Conservation (phyloP, 73 alveolate species). For the Blepharisma stoltei region DNA sequence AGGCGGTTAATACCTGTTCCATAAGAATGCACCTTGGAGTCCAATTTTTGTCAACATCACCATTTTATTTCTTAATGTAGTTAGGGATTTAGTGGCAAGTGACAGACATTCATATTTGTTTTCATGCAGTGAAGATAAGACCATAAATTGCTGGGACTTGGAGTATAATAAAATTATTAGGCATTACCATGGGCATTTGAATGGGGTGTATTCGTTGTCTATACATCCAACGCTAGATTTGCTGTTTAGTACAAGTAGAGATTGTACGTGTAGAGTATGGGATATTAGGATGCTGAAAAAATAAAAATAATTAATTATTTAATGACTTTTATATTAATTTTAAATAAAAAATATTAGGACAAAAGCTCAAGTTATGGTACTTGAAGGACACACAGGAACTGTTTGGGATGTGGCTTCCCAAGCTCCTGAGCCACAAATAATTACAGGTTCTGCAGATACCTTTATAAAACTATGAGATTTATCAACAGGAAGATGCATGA, state of each 20-base stretch:
- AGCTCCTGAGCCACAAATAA: slow-evolving; percentile 86
- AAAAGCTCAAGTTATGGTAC: slow-evolving; percentile 82
- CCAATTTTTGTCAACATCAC: too few relatives aligned
- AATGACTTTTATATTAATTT: too few relatives aligned
- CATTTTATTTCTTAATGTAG: too few relatives aligned
- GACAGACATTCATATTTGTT: slow-evolving; percentile 96
- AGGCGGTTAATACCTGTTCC: too few relatives aligned
- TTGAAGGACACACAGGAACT: slow-evolving; percentile 96
- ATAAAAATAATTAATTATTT: too few relatives aligned
- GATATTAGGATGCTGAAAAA: too few relatives aligned
- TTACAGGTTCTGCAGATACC: slow-evolving; percentile 89
- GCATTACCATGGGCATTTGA: slow-evolving; percentile 97
- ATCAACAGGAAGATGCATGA: slow-evolving; percentile 32
- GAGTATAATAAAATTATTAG: slow-evolving; percentile 97
- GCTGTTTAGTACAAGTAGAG: slow-evolving; percentile 94
- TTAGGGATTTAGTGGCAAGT: slow-evolving; percentile 59
- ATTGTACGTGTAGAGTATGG: slow-evolving; percentile 96
- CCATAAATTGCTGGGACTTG: slow-evolving; percentile 96
- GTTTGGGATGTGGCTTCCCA: slow-evolving; percentile 86
- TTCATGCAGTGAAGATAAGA: slow-evolving; percentile 94
- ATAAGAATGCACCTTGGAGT: too few relatives aligned
- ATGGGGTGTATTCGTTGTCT: slow-evolving; percentile 84
- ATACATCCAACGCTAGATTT: slow-evolving; percentile 97
- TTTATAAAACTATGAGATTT: slow-evolving; percentile 69
- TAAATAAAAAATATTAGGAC: too few relatives aligned